Percentiles rank a stretch among this genome's conserved stretches.
phyloP scores from a whole-genome alignment of 2,329 filamentous ascomycete genomes.

The Parastagonospora avenae region DNA sequence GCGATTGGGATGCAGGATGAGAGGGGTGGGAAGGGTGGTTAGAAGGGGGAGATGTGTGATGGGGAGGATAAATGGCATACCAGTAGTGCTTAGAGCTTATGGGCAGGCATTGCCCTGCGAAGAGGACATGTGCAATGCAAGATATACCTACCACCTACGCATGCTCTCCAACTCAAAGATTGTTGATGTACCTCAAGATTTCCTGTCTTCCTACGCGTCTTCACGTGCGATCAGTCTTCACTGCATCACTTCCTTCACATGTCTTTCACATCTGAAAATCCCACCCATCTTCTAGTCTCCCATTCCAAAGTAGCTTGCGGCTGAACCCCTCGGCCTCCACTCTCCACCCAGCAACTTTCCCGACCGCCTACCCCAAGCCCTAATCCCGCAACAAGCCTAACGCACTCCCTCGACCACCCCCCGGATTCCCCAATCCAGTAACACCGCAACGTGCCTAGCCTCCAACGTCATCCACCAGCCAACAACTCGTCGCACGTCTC shows the following conservation, averaged over 20 bases:
- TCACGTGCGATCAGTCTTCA: too few relatives aligned
- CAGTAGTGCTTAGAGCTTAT: too few relatives aligned
- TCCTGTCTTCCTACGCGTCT: too few relatives aligned
- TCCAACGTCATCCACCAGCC: not conserved
- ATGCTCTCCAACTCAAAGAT: too few relatives aligned
- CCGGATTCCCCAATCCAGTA: not conserved
- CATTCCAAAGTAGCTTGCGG: too few relatives aligned
- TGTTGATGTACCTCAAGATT: too few relatives aligned
- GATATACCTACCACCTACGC: too few relatives aligned
- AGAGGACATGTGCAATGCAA: too few relatives aligned
- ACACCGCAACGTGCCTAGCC: not conserved
- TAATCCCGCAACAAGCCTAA: not conserved
- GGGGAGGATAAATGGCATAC: not conserved
- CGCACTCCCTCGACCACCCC: not conserved
- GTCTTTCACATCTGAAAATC: not conserved
- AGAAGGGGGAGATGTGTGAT: not conserved
- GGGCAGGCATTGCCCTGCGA: not conserved
- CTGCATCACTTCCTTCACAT: too few relatives aligned
- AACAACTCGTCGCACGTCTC: not conserved
- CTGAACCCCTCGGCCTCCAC: too few relatives aligned
- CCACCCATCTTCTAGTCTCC: not conserved
- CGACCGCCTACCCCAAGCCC: not conserved
- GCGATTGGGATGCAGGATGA: conserved; percentile 59
- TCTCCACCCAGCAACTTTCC: not conserved
- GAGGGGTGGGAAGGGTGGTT: conserved; percentile 52